Evolutionary conservation across 257 asterid genomes (phyloP), one percentile per base, ranked within the genome.

Genomic region (Eucommia ulmoides): DNA sequence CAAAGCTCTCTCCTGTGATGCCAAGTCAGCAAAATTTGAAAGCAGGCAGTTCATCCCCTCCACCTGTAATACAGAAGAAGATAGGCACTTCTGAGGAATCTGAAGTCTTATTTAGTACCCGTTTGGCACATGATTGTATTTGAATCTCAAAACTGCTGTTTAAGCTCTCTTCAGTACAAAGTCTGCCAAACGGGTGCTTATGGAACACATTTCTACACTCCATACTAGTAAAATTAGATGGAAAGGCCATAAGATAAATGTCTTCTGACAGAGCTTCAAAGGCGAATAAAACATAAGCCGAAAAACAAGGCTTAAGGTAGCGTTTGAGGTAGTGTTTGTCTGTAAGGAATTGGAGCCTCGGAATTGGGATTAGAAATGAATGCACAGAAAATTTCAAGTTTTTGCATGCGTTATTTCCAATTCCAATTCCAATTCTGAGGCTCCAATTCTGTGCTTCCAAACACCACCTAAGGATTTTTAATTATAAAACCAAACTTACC

Each of bases 1-100:
- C 79, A 71, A 20, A 52, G 77, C 82, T 55, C 77, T 68, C 45
- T 65, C 77, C 20, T 66, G 66, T 20, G 77, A 68, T 58, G 77
- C 72, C 61, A 73, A 21, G 51, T 58, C 50, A 53, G 84, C 79
- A 54, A 79, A 82, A 51, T 71, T 72, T 11, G 76, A 65, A 49
- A 76, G 71, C 71, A 65, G 56, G 47, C 51, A 29, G 55, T 68
- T 68, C 69, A 66, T 69, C 50, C 67, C 66, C 46, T 76, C 77
- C 64, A 71, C 79, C 82, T 79, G 63, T 50, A 56, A 54, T 33
- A 48, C 41, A 46, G 59, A 45, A 26, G 12, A 8, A 42, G 4
- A 42, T 2, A 42, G 15, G 48, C n/a, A 10, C 2, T 26, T 26
- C n/a, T n/a, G n/a, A 19, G 54, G 26, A 44, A 51, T 51, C 22